Base-by-base conservation (phyloP, 148 eudicot species). In the Cornus florida region DNA sequence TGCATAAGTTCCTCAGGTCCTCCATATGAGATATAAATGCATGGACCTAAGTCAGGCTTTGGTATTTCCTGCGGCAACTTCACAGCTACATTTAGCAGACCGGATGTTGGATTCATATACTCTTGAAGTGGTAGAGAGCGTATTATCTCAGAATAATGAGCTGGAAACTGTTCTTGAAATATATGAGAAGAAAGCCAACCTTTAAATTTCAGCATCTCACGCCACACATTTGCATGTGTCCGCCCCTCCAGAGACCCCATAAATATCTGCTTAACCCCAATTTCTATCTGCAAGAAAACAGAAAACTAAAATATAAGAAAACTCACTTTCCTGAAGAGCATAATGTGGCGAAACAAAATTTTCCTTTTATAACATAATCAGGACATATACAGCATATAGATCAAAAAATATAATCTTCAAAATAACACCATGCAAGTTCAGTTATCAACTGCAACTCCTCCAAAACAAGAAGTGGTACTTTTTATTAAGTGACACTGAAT, bases 121-220 rank as follows among this genome's bases (percentile, higher is more conserved):
- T 89, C 94, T 84, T 89, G 89, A 46, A 96, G 91, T 0, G 99
- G 99, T 77, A 96, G 82, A 72, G 89, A 82, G 69, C 74, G 66
- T 64, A 93, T 78, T 69, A 94, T 82, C 80, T 91, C 90, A 50
- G 84, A 79, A 85, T 84, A 85, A 87, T 88, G 90, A 31, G 80
- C 86, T 17, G 89, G 88, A 79, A 94, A 90, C 57, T 88, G 86
- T 79, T 86, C 83, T 77, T 75, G 89, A 74, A 89, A 87, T 77
- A 94, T 79, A 32, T 70, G 59, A 1, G 93, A 88, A 64, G 97
- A 88, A 71, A 96, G 82, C 85, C 89, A 90, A 39, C 90, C 88
- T 83, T 88, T 90, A 66, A 93, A 78, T 80, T 89, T 92, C 73
- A 92, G 74, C 11, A 85, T 85, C 84, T 90, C 91, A 75, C 83